A percentile compares a stretch with the other conserved stretches of the same genome.
Conservation (phyloP, 805 yeast species). For the Metschnikowia santaceciliae region DNA sequence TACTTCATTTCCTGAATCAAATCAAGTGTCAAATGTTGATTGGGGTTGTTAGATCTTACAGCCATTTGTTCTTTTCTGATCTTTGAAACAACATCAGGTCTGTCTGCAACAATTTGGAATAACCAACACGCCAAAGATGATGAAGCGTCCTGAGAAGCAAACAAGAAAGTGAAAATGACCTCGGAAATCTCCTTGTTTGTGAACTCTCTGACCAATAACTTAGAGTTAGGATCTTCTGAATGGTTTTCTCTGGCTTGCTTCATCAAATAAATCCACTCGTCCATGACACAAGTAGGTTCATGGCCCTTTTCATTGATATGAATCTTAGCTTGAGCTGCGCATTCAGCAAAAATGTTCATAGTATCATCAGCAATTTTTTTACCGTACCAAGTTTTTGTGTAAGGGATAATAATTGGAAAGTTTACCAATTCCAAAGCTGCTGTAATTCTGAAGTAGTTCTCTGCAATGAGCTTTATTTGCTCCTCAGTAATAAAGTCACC, state of each 20-base stretch:
- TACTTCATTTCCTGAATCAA: constrained; percentile 83
- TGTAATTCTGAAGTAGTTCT: constrained; percentile 86
- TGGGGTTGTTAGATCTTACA: constrained; percentile 76
- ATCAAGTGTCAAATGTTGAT: constrained; percentile 56
- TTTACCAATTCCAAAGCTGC: constrained; percentile 96
- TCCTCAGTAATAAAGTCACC: constrained; percentile 92
- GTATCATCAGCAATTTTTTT: constrained; percentile 89
- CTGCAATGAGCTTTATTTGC: constrained; percentile 84
- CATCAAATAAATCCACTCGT: constrained; percentile 91
- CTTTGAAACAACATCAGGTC: constrained; percentile 84
- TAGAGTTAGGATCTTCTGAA: constrained; percentile 49
- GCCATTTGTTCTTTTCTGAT: constrained; percentile 88
- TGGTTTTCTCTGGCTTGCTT: constrained; percentile 58
- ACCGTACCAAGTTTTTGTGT: constrained; percentile 98
- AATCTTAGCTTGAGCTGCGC: constrained; percentile 85
- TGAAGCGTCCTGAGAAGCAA: constrained; percentile 98
- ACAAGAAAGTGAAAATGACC: constrained; percentile 92
- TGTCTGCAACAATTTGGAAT: constrained; percentile 92
- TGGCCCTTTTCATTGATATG: constrained; percentile 71
- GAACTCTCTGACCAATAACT: constrained; percentile 72
- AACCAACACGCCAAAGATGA: constrained; percentile 97
- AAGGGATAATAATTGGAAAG: constrained; percentile 95
- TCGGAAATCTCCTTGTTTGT: constrained; percentile 90
- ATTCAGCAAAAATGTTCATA: constrained; percentile 83
- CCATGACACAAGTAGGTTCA: constrained; percentile 84